Evolutionary conservation across 2,329 filamentous ascomycete species (phyloP).

Genomic region (Ceratocystis albifundus): DNA sequence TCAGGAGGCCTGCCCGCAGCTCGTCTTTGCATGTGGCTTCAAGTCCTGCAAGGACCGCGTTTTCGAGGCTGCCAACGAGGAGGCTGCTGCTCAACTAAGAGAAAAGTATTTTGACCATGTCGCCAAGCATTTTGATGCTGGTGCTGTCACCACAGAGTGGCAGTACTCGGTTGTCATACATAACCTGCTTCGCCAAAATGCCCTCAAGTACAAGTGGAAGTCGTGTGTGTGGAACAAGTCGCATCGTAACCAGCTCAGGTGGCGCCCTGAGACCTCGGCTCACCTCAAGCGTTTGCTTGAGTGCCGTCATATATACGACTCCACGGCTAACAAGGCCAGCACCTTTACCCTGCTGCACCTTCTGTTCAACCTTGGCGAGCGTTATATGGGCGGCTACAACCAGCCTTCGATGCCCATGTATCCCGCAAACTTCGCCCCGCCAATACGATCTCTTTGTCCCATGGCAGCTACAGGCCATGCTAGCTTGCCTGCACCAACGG

Average conservation of each 20-base stretch:
- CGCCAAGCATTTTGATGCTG: slow-evolving; percentile 38
- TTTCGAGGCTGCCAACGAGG: slow-evolving; percentile 33
- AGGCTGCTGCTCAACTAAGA: slow-evolving; percentile 31
- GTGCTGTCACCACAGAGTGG: slow-evolving; percentile 35
- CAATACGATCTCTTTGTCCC: slow-evolving; percentile 24
- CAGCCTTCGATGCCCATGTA: slow-evolving; percentile 26
- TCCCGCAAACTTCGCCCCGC: slow-evolving; percentile 23
- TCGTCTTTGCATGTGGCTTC: slow-evolving; percentile 38
- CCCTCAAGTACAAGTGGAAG: slow-evolving; percentile 37
- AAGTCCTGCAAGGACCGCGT: slow-evolving; percentile 34
- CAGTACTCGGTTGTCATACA: slow-evolving; percentile 36
- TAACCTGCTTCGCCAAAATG: slow-evolving; percentile 36
- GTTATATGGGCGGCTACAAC: slow-evolving; percentile 29
- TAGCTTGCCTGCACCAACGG: slow-evolving; percentile 9
- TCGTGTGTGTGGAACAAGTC: slow-evolving; percentile 38
- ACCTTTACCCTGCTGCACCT: slow-evolving; percentile 32
- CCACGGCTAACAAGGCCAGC: slow-evolving; percentile 26
- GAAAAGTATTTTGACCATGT: slow-evolving; percentile 40
- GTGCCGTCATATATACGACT: slow-evolving; percentile 35
- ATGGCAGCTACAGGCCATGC: slow-evolving; percentile 22
- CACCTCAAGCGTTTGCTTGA: slow-evolving; percentile 38
- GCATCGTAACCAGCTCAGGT: slow-evolving; percentile 33
- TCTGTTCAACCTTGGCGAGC: slow-evolving; percentile 35
- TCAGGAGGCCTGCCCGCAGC: slow-evolving; percentile 34
- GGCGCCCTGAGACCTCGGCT: slow-evolving; percentile 34